Evolutionary conservation across 2,329 filamentous ascomycete genomes (phyloP).

Genomic region (Ophiosphaerella korrae): DNA sequence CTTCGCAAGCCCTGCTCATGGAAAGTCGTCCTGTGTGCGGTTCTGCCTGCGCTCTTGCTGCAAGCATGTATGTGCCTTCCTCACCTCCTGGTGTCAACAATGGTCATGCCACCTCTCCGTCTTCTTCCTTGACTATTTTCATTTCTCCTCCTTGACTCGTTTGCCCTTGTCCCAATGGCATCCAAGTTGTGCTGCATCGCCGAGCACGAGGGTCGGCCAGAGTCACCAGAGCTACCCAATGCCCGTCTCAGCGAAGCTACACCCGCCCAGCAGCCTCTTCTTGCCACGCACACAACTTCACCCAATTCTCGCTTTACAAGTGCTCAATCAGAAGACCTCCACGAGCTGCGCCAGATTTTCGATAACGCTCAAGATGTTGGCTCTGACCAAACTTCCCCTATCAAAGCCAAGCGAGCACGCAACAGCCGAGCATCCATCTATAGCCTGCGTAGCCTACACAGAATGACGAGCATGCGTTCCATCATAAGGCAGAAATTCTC

Average conservation of each 20-base stretch:
- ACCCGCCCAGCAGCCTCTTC: slow-evolving; percentile 32
- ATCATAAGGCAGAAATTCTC: slow-evolving; percentile 42
- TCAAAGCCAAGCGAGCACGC: slow-evolving; percentile 21
- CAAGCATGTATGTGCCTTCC: not conserved
- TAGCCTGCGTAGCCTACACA: slow-evolving; percentile 42
- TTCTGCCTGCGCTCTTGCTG: not conserved
- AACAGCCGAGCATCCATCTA: slow-evolving; percentile 35
- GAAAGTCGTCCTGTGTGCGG: too few relatives aligned
- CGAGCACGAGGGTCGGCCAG: slow-evolving; percentile 32
- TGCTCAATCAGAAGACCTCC: slow-evolving; percentile 36
- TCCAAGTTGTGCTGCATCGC: slow-evolving; percentile 42
- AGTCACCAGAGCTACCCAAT: slow-evolving; percentile 42
- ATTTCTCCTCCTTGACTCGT: not conserved
- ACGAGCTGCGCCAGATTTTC: slow-evolving; percentile 43
- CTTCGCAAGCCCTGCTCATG: too few relatives aligned
- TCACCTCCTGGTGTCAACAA: not conserved
- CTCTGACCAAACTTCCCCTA: slow-evolving; percentile 14
- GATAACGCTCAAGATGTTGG: slow-evolving; percentile 27
- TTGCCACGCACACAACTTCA: slow-evolving; percentile 23
- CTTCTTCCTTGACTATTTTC: not conserved
- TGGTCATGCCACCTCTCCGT: not conserved
- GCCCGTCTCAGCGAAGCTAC: slow-evolving; percentile 34
- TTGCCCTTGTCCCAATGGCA: slow-evolving; percentile 28
- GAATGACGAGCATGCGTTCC: slow-evolving; percentile 42
- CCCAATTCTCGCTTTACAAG: slow-evolving; percentile 37